These are phyloP conservation scores for Barnettozyma sp. DNA, from an alignment of 805 yeast species.

Conservation along the genomic window DNA sequence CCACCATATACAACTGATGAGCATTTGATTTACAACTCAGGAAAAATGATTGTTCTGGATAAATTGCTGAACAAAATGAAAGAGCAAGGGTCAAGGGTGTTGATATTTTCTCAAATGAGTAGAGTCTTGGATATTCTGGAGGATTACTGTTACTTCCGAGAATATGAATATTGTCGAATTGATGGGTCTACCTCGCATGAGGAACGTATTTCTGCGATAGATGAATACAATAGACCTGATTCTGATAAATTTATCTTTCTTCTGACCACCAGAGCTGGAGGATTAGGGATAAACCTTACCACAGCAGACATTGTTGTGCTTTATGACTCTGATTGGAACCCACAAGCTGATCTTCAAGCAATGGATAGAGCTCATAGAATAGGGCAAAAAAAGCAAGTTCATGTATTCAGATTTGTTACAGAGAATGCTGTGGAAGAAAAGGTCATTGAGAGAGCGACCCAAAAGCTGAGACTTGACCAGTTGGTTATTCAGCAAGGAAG, in stretches of 20 bases:
- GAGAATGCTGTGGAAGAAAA: conserved; percentile 96
- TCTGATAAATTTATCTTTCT: conserved; percentile 79
- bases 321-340: conserved; percentile 96
- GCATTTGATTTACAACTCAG: conserved; percentile 83
- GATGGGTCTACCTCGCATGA: conserved; percentile 94
- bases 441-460: conserved; percentile 93
- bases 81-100: conserved; percentile 77
- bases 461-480: conserved; percentile 85
- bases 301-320: conserved; percentile 85
- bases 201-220: conserved; percentile 87
- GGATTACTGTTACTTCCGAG: conserved; percentile 84
- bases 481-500: conserved; percentile 93
- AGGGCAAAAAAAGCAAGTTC: conserved; percentile 94
- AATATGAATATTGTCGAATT: conserved; percentile 80
- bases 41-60: conserved; percentile 85
- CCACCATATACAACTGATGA: conserved; percentile 97
- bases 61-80: conserved; percentile 68
- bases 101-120: conserved; percentile 92
- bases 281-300: conserved; percentile 88
- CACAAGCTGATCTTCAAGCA: conserved; percentile 96
- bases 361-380: conserved; percentile 98
- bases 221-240: conserved; percentile 78
- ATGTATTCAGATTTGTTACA: conserved; percentile 87
- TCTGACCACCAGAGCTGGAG: conserved; percentile 94
- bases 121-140: conserved; percentile 83